Evolutionary conservation across 2,329 filamentous ascomycete genomes (phyloP).

Genomic region (Colletotrichum tabaci): DNA sequence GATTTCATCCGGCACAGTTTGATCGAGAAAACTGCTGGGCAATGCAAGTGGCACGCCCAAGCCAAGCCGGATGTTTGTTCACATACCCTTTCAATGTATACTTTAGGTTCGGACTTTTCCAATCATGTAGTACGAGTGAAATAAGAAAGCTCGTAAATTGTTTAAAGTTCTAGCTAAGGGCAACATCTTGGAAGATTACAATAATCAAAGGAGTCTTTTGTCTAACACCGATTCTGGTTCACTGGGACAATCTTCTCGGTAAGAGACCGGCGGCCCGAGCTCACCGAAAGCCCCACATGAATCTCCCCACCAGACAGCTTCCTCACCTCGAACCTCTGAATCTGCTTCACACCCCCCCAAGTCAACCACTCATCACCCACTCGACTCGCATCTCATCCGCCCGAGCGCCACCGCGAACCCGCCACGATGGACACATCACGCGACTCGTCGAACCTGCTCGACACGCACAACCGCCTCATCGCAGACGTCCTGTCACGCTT

Average conservation of each 20-base stretch:
- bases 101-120: no score
- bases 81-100: no score
- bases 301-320: slow-evolving; percentile 11
- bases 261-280: background rate
- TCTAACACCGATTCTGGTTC: background rate
- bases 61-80: no score
- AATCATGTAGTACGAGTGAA: no score
- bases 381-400: background rate
- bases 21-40: no score
- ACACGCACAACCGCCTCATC: slow-evolving; percentile 62
- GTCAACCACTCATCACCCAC: background rate
- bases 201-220: no score
- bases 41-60: no score
- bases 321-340: slow-evolving; percentile 1
- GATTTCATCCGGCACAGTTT: no score
- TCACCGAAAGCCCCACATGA: slow-evolving; percentile 20
- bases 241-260: background rate
- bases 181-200: no score
- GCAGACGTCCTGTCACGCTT: slow-evolving; percentile 62
- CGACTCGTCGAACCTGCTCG: slow-evolving; percentile 45
- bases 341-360: background rate
- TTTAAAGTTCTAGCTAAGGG: no score
- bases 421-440: slow-evolving; percentile 37
- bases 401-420: background rate
- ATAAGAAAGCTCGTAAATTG: accelerated